These are phyloP conservation scores for Aspergillus terreus DNA, from an alignment of 2,329 filamentous ascomycete genomes.

Conservation along the genomic window DNA sequence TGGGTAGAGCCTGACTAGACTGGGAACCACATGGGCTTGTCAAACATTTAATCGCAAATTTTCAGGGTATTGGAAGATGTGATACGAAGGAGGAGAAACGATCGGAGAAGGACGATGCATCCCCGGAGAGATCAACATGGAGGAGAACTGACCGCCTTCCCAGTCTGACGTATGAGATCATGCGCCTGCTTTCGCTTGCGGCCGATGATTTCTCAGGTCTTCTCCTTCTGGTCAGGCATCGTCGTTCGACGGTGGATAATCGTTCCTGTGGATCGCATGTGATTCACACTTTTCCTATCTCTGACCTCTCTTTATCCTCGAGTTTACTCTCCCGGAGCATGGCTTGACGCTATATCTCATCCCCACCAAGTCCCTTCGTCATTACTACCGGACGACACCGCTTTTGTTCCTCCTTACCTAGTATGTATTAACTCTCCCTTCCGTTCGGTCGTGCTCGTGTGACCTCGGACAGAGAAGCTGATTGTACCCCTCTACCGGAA, in stretches of 20 bases:
- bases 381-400: neutral
- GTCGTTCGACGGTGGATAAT: neutral
- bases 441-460: neutral
- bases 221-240: neutral
- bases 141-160: neutral
- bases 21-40: neutral
- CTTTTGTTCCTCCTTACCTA: neutral
- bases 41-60: neutral
- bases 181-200: neutral
- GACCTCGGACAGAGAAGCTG: neutral
- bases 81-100: too few species aligned
- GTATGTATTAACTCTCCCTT: too few species aligned
- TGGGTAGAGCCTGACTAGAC: neutral
- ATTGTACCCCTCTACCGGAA: neutral
- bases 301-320: slow-evolving; percentile 4
- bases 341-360: too few species aligned
- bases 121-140: neutral
- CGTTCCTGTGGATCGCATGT: neutral
- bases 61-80: too few species aligned
- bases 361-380: neutral
- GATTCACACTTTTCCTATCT: neutral
- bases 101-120: too few species aligned
- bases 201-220: neutral
- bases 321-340: too few species aligned
- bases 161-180: neutral